Evolutionary conservation across 2,329 filamentous ascomycete genomes (phyloP).

Genomic region (Paecilomyces niveus): DNA sequence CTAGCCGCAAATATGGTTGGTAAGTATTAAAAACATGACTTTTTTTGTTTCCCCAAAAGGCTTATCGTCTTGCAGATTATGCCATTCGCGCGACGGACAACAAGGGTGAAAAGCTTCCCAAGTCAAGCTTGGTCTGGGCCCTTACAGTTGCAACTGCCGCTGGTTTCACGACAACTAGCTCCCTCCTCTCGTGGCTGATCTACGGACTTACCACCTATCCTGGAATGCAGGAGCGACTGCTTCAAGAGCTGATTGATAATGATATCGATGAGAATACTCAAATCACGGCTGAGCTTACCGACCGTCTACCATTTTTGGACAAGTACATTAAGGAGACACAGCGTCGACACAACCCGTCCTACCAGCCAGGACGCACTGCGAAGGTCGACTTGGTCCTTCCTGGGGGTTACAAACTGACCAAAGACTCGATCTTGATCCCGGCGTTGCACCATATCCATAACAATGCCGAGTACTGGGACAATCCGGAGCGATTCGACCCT

Average conservation of each 20-base stretch:
- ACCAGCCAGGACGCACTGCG: slow-evolving; percentile 53
- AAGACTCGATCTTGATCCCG: neutral
- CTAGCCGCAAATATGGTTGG: slow-evolving; percentile 25
- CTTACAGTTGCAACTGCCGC: slow-evolving; percentile 47
- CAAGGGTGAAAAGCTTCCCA: slow-evolving; percentile 49
- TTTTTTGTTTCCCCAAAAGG: neutral
- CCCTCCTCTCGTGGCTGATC: slow-evolving; percentile 52
- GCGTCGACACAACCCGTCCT: slow-evolving; percentile 54
- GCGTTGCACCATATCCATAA: neutral
- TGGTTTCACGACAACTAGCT: slow-evolving; percentile 55
- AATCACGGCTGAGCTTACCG: slow-evolving; percentile 39
- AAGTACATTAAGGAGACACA: slow-evolving; percentile 56
- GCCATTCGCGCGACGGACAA: slow-evolving; percentile 29
- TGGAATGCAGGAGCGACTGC: slow-evolving; percentile 49
- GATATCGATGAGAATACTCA: slow-evolving; percentile 38
- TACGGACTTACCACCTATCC: slow-evolving; percentile 49
- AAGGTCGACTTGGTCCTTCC: slow-evolving; percentile 52
- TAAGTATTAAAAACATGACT: slow-evolving; percentile 14
- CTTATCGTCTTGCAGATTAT: slow-evolving; percentile 9
- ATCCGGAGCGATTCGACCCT: slow-evolving; percentile 51
- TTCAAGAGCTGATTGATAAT: slow-evolving; percentile 52
- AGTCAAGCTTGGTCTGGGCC: slow-evolving; percentile 27
- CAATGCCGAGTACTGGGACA: slow-evolving; percentile 44
- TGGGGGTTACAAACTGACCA: slow-evolving; percentile 44
- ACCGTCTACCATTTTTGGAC: slow-evolving; percentile 36